These are phyloP conservation scores for Suillus discolor DNA, from an alignment of 768 basidiomycete species.

Conservation along the genomic window DNA sequence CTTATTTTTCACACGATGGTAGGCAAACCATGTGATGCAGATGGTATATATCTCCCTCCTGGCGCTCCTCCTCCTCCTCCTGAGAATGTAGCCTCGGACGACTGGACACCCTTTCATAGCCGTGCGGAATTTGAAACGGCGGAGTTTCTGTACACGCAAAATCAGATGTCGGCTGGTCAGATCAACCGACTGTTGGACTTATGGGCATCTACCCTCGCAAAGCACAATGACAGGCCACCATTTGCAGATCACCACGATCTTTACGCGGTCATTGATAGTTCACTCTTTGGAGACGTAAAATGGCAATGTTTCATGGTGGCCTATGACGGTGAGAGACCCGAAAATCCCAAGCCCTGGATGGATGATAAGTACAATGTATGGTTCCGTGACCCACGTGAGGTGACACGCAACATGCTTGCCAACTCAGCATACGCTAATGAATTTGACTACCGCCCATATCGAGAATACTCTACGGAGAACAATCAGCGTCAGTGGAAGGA, in stretches of 20 bases:
- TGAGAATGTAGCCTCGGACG: no score
- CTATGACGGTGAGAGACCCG: constrained; percentile 21
- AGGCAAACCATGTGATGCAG: no score
- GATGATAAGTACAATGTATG: constrained; percentile 27
- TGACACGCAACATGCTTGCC: constrained; percentile 21
- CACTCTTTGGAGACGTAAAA: constrained; percentile 26
- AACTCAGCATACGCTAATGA: constrained; percentile 25
- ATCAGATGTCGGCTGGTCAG: no score
- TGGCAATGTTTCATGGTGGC: constrained; percentile 30
- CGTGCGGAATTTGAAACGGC: no score
- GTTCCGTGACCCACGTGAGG: constrained; percentile 22
- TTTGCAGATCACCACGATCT: constrained; percentile 23
- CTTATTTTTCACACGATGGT: no score
- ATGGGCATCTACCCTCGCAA: no score
- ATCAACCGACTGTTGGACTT: no score
- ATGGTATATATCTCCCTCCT: no score
- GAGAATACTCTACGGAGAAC: constrained; percentile 15
- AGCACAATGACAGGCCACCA: no score
- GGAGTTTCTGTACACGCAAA: no score
- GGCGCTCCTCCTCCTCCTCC: no score
- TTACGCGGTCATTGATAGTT: constrained; percentile 27
- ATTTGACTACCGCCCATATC: constrained; percentile 22
- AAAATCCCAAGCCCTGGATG: constrained; percentile 30
- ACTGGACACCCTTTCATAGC: no score
- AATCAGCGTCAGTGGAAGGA: constrained; percentile 15